Percentiles rank a stretch among this genome's conserved stretches.
phyloP scores from a whole-genome alignment of 768 basidiomycete genomes.

The Amanita jacksonii region DNA sequence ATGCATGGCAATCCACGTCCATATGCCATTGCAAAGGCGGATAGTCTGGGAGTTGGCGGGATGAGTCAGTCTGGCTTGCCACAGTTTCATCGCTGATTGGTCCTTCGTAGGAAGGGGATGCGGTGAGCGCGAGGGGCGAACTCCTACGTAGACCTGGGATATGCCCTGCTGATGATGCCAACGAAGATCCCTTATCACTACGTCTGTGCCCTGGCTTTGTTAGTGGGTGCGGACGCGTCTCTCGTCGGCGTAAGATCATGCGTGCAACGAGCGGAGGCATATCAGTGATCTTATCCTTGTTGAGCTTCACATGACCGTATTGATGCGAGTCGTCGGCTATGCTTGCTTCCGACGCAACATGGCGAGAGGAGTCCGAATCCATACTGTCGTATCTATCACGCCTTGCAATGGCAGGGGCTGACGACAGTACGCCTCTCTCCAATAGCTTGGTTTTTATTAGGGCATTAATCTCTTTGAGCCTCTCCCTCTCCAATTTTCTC shows the following conservation, averaged over 20 bases:
- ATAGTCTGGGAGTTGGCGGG: background rate
- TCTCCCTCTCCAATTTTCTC: slow-evolving; percentile 5
- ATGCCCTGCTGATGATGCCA: background rate
- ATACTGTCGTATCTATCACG: background rate
- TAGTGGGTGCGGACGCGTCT: background rate
- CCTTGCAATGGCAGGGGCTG: background rate
- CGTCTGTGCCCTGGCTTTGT: background rate
- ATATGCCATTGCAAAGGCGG: slow-evolving; percentile 4
- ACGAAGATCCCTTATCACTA: background rate
- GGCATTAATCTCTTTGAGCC: slow-evolving; percentile 3
- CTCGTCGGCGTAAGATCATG: slow-evolving; percentile 13
- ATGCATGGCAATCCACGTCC: slow-evolving; percentile 6
- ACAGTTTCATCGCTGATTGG: no score
- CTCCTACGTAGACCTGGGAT: background rate
- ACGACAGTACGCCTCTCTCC: slow-evolving; percentile 2
- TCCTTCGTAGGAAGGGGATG: background rate
- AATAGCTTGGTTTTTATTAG: slow-evolving; percentile 6
- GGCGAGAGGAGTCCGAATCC: slow-evolving; percentile 2
- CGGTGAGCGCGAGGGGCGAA: slow-evolving; percentile 1
- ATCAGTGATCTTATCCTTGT: slow-evolving; percentile 11
- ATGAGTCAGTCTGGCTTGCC: background rate
- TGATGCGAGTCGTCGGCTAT: background rate
- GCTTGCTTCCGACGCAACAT: background rate
- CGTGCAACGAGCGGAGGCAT: slow-evolving; percentile 14
- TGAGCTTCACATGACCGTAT: background rate